Evolutionary conservation across 2,329 filamentous ascomycete genomes (phyloP).

Genomic region (Xylogone sp.): DNA sequence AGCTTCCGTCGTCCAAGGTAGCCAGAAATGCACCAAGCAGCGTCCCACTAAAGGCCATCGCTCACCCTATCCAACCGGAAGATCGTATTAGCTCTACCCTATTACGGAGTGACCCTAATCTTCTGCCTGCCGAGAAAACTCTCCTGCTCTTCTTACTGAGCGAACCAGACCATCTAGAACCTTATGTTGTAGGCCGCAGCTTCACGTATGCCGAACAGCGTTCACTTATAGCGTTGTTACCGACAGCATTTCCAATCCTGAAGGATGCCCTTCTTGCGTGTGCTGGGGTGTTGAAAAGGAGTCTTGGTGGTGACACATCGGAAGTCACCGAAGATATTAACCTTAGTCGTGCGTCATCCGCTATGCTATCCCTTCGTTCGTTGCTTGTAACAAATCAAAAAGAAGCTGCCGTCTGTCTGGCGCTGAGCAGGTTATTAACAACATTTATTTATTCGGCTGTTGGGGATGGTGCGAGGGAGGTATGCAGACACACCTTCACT

Average conservation of each 20-base stretch:
- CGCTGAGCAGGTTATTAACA: constrained; percentile 19
- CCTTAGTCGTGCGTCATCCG: constrained; percentile 15
- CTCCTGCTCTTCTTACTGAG: constrained; percentile 18
- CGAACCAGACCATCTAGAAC: constrained; percentile 16
- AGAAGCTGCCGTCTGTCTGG: constrained; percentile 18
- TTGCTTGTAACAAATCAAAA: constrained; percentile 15
- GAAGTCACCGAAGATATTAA: constrained; percentile 5
- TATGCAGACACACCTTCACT: constrained; percentile 21
- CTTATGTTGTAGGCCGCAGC: constrained; percentile 16
- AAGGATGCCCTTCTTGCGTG: constrained; percentile 25
- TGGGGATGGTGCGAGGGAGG: constrained; percentile 22
- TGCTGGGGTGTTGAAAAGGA: constrained; percentile 18
- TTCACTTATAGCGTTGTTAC: constrained; percentile 12
- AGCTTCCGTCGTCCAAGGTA: background rate
- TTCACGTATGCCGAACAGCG: constrained; percentile 18
- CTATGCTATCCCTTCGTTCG: constrained; percentile 19
- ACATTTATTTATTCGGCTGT: constrained; percentile 22
- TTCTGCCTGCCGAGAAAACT: constrained; percentile 17
- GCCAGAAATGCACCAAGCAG: background rate
- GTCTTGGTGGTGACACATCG: constrained; percentile 10
- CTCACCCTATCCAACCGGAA: constrained; percentile 1
- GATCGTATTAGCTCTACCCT: background rate
- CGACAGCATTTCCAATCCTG: constrained; percentile 14
- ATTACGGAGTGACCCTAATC: background rate
- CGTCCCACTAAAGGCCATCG: background rate